A percentile compares a stretch with the other conserved stretches of the same genome.
Conservation (phyloP, 2,329 filamentous ascomycete species). For the Triangularia verruculosa region DNA sequence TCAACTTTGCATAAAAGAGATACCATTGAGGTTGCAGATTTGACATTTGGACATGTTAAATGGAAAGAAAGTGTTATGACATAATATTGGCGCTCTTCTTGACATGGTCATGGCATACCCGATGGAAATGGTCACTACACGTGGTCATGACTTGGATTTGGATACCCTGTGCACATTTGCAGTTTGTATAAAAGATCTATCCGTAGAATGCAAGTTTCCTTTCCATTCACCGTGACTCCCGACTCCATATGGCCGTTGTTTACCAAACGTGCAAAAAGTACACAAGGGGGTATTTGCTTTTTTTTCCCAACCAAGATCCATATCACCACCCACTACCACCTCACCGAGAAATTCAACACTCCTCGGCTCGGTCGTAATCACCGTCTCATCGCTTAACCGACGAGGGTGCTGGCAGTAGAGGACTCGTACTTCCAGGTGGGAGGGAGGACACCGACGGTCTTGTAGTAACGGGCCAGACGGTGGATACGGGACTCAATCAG, state of each 20-base stretch:
- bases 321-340: constrained; percentile 28
- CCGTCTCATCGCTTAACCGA: constrained; percentile 62
- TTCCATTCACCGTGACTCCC: constrained; percentile 30
- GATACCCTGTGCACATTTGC: constrained; percentile 18
- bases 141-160: constrained; percentile 8
- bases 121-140: constrained; percentile 8
- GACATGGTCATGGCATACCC: background rate
- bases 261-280: constrained; percentile 14
- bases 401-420: constrained; percentile 90
- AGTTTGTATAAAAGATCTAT: constrained; percentile 12
- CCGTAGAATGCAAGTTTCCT: constrained; percentile 29
- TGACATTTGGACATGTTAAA: background rate
- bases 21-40: background rate
- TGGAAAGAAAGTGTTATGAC: background rate
- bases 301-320: constrained; percentile 8
- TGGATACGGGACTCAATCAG: constrained; percentile 99
- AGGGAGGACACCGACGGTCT: constrained; percentile 80
- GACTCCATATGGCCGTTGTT: constrained; percentile 23
- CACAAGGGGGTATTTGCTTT: constrained; percentile 7
- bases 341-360: constrained; percentile 14
- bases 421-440: constrained; percentile 99
- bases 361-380: constrained; percentile 17
- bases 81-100: background rate
- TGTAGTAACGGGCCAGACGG: constrained; percentile 97
- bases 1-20: background rate